These are phyloP conservation scores for Sanghuangporus sanghuang DNA, from an alignment of 1,284 basidiomycete species.

Conservation along the genomic window DNA sequence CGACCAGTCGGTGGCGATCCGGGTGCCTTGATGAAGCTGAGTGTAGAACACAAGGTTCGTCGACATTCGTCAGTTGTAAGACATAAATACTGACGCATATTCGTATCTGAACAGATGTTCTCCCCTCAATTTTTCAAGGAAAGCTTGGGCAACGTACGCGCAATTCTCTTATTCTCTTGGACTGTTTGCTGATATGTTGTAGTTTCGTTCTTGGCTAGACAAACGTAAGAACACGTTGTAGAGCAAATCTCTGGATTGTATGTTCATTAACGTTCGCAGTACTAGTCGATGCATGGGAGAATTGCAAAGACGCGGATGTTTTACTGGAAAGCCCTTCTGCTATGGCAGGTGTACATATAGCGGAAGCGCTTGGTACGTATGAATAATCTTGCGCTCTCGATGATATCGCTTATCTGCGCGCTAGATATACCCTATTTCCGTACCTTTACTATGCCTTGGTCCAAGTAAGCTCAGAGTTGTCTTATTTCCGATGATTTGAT, in stretches of 20 bases:
- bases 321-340: slow-evolving; percentile 71
- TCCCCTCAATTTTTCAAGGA: slow-evolving; percentile 80
- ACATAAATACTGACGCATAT: slow-evolving; percentile 1
- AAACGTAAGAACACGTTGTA: slow-evolving; percentile 40
- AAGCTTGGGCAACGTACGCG: slow-evolving; percentile 49
- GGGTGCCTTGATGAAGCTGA: slow-evolving; percentile 60
- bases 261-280: slow-evolving; percentile 33
- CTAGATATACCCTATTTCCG: slow-evolving; percentile 59
- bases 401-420: slow-evolving; percentile 4
- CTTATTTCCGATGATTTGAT: slow-evolving; percentile 8
- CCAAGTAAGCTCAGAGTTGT: slow-evolving; percentile 30
- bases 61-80: not conserved
- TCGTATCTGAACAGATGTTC: slow-evolving; percentile 53
- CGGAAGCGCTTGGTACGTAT: slow-evolving; percentile 61
- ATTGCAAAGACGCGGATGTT: slow-evolving; percentile 70
- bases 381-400: not conserved
- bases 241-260: not conserved
- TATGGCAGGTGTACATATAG: slow-evolving; percentile 80
- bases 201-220: slow-evolving; percentile 76
- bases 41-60: slow-evolving; percentile 53
- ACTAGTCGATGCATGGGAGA: slow-evolving; percentile 63
- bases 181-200: not conserved
- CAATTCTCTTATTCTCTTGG: not conserved
- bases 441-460: slow-evolving; percentile 75
- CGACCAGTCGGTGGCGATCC: slow-evolving; percentile 75